These are phyloP conservation scores for Boletales sp. DNA, from an alignment of 768 basidiomycete species.

Conservation along the genomic window DNA sequence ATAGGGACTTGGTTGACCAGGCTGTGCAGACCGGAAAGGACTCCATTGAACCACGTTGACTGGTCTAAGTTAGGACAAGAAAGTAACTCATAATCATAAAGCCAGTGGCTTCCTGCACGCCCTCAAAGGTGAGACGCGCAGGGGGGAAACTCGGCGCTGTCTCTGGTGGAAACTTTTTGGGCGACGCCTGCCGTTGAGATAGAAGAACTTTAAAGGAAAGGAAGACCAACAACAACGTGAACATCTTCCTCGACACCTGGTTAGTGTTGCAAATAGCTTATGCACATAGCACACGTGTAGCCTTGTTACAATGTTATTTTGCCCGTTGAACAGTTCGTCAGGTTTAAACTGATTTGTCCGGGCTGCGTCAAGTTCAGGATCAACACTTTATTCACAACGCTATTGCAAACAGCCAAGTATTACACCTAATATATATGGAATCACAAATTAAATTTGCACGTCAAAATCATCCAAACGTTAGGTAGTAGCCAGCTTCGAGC, in stretches of 20 bases:
- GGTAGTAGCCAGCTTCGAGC: background rate
- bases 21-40: background rate
- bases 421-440: too few species aligned
- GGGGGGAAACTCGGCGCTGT: slow-evolving; percentile 47
- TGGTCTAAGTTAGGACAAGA: slow-evolving; percentile 66
- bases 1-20: background rate
- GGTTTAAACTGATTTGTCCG: too few species aligned
- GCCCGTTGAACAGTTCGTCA: too few species aligned
- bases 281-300: too few species aligned
- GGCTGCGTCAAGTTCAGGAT: too few species aligned
- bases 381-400: too few species aligned
- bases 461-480: too few species aligned
- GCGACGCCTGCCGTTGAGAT: slow-evolving; percentile 44
- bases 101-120: slow-evolving; percentile 38
- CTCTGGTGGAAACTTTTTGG: slow-evolving; percentile 44
- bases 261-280: too few species aligned
- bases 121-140: slow-evolving; percentile 43
- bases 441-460: too few species aligned
- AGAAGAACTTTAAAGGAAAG: slow-evolving; percentile 9
- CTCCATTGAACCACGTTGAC: slow-evolving; percentile 47
- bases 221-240: slow-evolving; percentile 5
- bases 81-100: slow-evolving; percentile 40
- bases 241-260: slow-evolving; percentile 12
- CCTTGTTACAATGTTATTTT: background rate
- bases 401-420: too few species aligned